These are phyloP conservation scores for Typha latifolia DNA, from an alignment of 176 grass and related monocot species.

Conservation along the genomic window DNA sequence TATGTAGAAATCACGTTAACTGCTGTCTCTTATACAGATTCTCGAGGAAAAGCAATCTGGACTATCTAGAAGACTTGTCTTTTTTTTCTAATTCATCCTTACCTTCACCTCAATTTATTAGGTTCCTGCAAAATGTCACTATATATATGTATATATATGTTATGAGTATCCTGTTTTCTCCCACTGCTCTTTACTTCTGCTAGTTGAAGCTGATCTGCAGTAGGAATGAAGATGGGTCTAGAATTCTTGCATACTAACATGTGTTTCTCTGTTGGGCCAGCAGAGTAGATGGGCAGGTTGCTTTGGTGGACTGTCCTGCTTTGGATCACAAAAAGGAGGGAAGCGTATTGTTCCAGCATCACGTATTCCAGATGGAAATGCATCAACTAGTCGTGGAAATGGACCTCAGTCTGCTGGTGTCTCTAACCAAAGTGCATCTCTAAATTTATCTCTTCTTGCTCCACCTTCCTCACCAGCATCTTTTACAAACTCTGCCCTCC, in stretches of 20 bases:
- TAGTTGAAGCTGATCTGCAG: neutral
- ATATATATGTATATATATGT: neutral
- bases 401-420: conserved; percentile 43
- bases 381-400: conserved; percentile 33
- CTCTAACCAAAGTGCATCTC: conserved; percentile 52
- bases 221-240: neutral
- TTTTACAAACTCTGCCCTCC: conserved; percentile 67
- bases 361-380: conserved; percentile 52
- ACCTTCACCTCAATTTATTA: neutral
- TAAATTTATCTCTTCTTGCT: conserved; percentile 73
- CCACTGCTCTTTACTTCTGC: neutral
- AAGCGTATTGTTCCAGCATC: conserved; percentile 78
- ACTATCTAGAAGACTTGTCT: too few relatives aligned
- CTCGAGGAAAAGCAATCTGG: too few relatives aligned
- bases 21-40: too few relatives aligned
- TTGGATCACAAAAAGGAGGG: conserved; percentile 63
- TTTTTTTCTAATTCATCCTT: neutral
- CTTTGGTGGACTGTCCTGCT: conserved; percentile 68
- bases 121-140: neutral
- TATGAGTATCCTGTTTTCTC: neutral
- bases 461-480: conserved; percentile 78
- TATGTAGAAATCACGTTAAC: too few relatives aligned
- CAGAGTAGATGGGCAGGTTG: conserved; percentile 62
- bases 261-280: conserved; percentile 29
- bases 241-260: conserved; percentile 11